Evolutionary conservation across 2,329 filamentous ascomycete genomes (phyloP).

Genomic region (Lizonia empirigonia): DNA sequence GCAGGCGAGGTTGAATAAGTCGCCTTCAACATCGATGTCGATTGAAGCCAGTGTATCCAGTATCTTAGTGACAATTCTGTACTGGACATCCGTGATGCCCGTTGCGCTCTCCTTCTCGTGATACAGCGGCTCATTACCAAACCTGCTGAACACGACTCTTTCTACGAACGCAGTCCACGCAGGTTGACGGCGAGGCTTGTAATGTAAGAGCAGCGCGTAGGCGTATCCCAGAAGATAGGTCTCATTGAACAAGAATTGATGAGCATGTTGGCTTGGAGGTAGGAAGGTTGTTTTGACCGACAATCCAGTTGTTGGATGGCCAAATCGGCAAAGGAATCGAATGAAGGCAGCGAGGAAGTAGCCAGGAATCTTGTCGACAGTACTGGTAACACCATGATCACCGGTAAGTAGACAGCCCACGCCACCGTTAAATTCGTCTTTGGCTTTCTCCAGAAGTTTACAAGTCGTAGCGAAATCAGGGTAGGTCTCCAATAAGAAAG

Average conservation of each 20-base stretch:
- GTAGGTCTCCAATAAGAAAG: constrained; percentile 58
- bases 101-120: constrained; percentile 10
- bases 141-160: constrained; percentile 24
- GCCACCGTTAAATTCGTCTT: constrained; percentile 25
- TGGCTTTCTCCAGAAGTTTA: constrained; percentile 26
- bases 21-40: constrained; percentile 44
- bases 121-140: neutral
- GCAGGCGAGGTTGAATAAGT: constrained; percentile 43
- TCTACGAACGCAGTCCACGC: constrained; percentile 40
- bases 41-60: constrained; percentile 34
- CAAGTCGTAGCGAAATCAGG: constrained; percentile 29
- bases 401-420: constrained; percentile 32
- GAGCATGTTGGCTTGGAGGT: constrained; percentile 23
- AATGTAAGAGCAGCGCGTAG: constrained; percentile 31
- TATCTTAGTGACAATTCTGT: constrained; percentile 31
- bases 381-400: constrained; percentile 14
- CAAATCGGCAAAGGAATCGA: constrained; percentile 40
- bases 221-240: constrained; percentile 41
- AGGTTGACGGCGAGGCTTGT: constrained; percentile 32
- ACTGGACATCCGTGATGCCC: constrained; percentile 22
- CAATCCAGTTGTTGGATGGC: constrained; percentile 22
- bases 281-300: constrained; percentile 11
- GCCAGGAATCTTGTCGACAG: constrained; percentile 20
- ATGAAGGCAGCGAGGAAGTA: constrained; percentile 41
- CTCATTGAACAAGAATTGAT: constrained; percentile 24